Base-by-base conservation (phyloP, 2,329 filamentous ascomycete species). In the Fusarium papillatum region DNA sequence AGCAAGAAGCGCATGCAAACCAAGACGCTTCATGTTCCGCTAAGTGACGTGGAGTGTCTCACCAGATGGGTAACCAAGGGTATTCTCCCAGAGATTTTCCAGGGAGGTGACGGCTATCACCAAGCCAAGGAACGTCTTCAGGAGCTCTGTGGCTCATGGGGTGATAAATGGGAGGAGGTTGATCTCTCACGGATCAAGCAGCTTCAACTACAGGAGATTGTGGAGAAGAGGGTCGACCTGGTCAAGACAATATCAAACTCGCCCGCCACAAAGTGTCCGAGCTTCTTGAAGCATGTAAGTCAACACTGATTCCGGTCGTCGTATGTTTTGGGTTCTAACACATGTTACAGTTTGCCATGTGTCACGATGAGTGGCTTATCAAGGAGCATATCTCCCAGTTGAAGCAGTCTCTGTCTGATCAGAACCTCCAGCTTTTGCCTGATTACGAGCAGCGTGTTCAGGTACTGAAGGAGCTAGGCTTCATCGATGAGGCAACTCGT, bases 391-490 rank as follows among this genome's bases (percentile, higher is more conserved):
- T 99, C 78, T 91, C 93, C 17, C 93, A 96, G 72, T 88, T 99
- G 70, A 95, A 96, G 72, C 93, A 95, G 81, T 89, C 96, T 34
- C 95, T 98, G 85, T 98, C 97, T 1, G 95, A 98, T 82, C 96
- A 98, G 82, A 98, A 98, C 81, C 91, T 99, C 4, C 96, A 98
- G 81, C 90, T 99, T 7, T 90, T 99, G 13, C 97, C 97, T 0
- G 97, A 99, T 84, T 99, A 99, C 82, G 95, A 98, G 81, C 97
- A 98, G 85, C 93, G 97, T 62, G 95, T 98, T 43, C 92, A 94
- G 74, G 97, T 99, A 0, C 89, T 99, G 57, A 96, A 95, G 82
- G 96, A 98, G 77, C 90, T 99, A 10, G 93, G 92, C 7, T 99
- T 99, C 83, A 94, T 99, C 77, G 97, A 99, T 80, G 92, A 94